Base-by-base conservation (phyloP, 495 filamentous ascomycete genomes). In the Tuber umbilicatum region DNA sequence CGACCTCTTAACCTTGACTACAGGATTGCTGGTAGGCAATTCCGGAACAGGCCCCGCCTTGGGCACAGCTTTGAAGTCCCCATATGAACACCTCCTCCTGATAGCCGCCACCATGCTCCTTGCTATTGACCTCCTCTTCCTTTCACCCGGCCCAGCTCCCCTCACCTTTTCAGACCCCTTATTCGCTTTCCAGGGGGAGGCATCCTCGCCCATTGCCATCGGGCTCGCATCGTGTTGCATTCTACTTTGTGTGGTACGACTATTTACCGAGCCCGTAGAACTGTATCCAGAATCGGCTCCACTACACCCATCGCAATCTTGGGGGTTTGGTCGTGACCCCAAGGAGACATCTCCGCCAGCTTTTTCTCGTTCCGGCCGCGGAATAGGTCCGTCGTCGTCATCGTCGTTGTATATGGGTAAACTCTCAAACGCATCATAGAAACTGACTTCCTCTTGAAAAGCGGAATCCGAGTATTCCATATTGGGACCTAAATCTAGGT, bases 281-380 rank as follows among this genome's bases (percentile, higher is more conserved):
- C 77, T 79, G 50, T 79, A 79, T 14, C 77, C 77, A 0, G 77
- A 79, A 50, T 79, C 77, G 43, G 76, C 74, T 35, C 77, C 45
- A 64, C 70, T 73, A 27, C 31, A 50, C 45, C 45, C 45, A n/a
- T 50, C 45, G 45, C 45, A 64, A 5, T 79, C 75, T 38, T 69
- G 80, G 47, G 39, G 69, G 23, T 67, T 68, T 37, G 38, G 69
- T 39, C 55, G 55, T 64, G 27, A 17, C 31, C 16, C 27, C 27
- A 64, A 35, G 19, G 27, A 35, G 31, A 35, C 55, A 35, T 27
- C 55, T 64, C 31, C 27, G 27, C 16, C 14, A 14, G 27, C 55
- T 31, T 6, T 27, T 64, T 64, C 55, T 17, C 55, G 27, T 64
- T 64, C 55, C 5, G 55, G 1, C 55, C 0, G 55, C 7, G 55